phyloP scores from a whole-genome alignment of 768 basidiomycete genomes.

The Lactarius hatsudake region DNA sequence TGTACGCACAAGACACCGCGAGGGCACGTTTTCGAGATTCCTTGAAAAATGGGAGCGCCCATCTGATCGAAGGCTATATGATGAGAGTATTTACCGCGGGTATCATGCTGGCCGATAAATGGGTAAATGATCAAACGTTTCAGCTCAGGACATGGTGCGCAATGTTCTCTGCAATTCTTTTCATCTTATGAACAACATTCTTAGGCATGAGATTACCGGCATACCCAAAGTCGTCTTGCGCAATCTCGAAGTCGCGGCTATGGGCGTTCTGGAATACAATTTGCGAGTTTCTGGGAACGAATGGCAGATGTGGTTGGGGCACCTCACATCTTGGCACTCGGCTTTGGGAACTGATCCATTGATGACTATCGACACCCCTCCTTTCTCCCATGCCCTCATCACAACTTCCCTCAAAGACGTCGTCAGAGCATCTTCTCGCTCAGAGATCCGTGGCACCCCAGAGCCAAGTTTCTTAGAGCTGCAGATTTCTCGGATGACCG shows the following conservation, averaged over 20 bases:
- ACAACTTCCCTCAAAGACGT: constrained; percentile 22
- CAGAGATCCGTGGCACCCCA: constrained; percentile 17
- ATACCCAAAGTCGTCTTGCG: constrained; percentile 20
- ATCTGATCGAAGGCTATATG: constrained; percentile 36
- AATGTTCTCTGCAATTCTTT: background rate
- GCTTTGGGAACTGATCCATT: constrained; percentile 20
- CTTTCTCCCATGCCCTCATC: constrained; percentile 21
- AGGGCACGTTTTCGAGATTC: constrained; percentile 34
- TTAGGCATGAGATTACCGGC: constrained; percentile 25
- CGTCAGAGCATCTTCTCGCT: constrained; percentile 16
- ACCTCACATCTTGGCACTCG: constrained; percentile 25
- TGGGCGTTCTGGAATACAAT: constrained; percentile 25
- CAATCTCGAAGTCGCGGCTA: constrained; percentile 23
- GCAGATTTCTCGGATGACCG: constrained; percentile 17
- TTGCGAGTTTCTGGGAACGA: constrained; percentile 23
- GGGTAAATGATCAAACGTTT: constrained; percentile 35
- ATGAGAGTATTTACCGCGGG: constrained; percentile 36
- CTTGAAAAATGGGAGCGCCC: constrained; percentile 33
- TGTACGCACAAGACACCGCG: constrained; percentile 18
- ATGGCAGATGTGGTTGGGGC: constrained; percentile 27
- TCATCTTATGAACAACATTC: background rate
- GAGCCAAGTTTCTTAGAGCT: constrained; percentile 21
- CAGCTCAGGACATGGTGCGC: constrained; percentile 36
- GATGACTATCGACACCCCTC: constrained; percentile 13
- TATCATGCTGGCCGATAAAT: constrained; percentile 38